Conservation (phyloP, 805 yeast genomes). For the Priceomyces carsonii region DNA sequence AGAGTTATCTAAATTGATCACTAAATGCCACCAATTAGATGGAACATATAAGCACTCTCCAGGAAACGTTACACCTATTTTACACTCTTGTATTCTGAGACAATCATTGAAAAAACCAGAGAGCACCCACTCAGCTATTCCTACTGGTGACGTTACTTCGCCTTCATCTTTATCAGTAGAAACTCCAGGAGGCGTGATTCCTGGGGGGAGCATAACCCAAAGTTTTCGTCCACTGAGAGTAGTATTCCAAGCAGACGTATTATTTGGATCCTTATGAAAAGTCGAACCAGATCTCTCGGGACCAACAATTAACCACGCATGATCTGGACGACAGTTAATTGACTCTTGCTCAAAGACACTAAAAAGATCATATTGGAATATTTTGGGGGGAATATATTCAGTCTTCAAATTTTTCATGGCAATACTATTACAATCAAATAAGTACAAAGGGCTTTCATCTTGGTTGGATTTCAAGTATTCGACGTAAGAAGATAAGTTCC, state of each 20-base stretch:
- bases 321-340: constrained; percentile 72
- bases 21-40: constrained; percentile 97
- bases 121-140: constrained; percentile 88
- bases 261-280: constrained; percentile 91
- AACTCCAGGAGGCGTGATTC: constrained; percentile 80
- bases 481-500: constrained; percentile 66
- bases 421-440: constrained; percentile 78
- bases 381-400: constrained; percentile 55
- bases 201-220: constrained; percentile 89
- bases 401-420: constrained; percentile 59
- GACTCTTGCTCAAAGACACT: constrained; percentile 42
- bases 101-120: constrained; percentile 79
- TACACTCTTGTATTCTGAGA: constrained; percentile 54
- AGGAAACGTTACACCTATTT: constrained; percentile 72
- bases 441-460: constrained; percentile 84
- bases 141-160: constrained; percentile 90
- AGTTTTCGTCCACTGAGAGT: constrained; percentile 72
- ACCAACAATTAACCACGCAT: constrained; percentile 90
- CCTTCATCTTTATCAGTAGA: constrained; percentile 73
- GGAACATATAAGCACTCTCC: constrained; percentile 91
- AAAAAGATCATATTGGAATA: constrained; percentile 63
- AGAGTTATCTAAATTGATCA: constrained; percentile 79
- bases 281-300: constrained; percentile 83
- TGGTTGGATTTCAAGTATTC: constrained; percentile 59
- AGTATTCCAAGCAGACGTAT: constrained; percentile 90